These are phyloP conservation scores for Coelastrella sp. DNA, from an alignment of 139 green algal genomes.

Conservation along the genomic window DNA sequence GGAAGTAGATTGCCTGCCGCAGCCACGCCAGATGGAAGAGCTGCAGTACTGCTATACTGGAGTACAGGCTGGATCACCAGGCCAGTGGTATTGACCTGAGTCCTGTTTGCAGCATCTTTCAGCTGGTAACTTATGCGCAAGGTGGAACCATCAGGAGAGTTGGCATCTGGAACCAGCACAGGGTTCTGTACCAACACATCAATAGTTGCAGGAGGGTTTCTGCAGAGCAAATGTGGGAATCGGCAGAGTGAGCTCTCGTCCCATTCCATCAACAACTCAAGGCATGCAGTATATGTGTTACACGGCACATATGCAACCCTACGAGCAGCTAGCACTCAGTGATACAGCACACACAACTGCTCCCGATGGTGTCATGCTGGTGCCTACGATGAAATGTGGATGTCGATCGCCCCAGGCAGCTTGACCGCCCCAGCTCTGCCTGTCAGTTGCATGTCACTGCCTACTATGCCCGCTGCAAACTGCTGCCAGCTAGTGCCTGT, in stretches of 20 bases:
- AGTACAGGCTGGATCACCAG: constrained; percentile 41
- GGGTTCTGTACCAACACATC: constrained; percentile 42
- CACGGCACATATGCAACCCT: not conserved
- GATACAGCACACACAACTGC: not conserved
- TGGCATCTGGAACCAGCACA: constrained; percentile 49
- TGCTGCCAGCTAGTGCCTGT: constrained; percentile 34
- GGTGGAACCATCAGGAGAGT: constrained; percentile 11
- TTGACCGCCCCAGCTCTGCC: constrained; percentile 1
- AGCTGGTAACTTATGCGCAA: constrained; percentile 56
- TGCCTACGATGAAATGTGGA: not conserved
- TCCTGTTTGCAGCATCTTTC: constrained; percentile 36
- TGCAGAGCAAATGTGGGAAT: not conserved
- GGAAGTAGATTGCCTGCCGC: constrained; percentile 12
- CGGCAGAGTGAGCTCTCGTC: not conserved
- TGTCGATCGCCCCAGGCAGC: constrained; percentile 1
- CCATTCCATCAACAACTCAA: not conserved
- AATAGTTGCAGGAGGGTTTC: constrained; percentile 23
- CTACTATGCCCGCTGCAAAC: not conserved
- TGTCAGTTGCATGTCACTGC: not conserved
- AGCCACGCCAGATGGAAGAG: not conserved
- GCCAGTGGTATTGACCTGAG: constrained; percentile 22
- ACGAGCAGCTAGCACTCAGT: not conserved
- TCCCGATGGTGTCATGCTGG: not conserved
- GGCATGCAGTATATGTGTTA: not conserved
- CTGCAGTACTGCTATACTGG: not conserved